Conservation (phyloP, 495 filamentous ascomycete genomes). For the Oidiodendron maius region DNA sequence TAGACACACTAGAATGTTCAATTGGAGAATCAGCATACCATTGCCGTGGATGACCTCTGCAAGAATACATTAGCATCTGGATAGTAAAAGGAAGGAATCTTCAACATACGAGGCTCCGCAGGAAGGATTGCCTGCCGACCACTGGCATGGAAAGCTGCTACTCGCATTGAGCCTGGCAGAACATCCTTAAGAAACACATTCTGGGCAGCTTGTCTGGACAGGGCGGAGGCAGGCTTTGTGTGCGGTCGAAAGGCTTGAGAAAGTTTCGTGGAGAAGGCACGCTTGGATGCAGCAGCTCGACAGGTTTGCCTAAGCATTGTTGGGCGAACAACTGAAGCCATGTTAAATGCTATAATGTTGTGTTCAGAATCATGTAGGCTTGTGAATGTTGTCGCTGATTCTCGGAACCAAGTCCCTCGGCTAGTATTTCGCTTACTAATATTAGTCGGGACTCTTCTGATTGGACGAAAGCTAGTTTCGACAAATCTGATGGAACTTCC, state of each 20-base stretch:
- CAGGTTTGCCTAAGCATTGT: slow-evolving; percentile 45
- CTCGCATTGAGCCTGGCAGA: slow-evolving; percentile 29
- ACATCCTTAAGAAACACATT: slow-evolving; percentile 28
- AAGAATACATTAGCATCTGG: slow-evolving; percentile 26
- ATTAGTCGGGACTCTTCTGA: slow-evolving; percentile 11
- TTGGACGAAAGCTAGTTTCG: slow-evolving; percentile 11
- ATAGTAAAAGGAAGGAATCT: slow-evolving; percentile 21
- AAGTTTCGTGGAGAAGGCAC: slow-evolving; percentile 21
- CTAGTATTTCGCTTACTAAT: slow-evolving; percentile 7
- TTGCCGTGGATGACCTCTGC: slow-evolving; percentile 73
- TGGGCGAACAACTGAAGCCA: slow-evolving; percentile 52
- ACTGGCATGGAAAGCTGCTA: slow-evolving; percentile 70
- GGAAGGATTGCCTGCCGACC: slow-evolving; percentile 62
- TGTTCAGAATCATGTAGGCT: slow-evolving; percentile 6
- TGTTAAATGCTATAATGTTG: slow-evolving; percentile 19
- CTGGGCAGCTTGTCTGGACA: slow-evolving; percentile 21
- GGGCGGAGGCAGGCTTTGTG: slow-evolving; percentile 24
- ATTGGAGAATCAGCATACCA: slow-evolving; percentile 45
- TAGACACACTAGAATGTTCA: slow-evolving; percentile 16
- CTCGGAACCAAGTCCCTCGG: slow-evolving; percentile 3
- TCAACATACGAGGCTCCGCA: slow-evolving; percentile 57
- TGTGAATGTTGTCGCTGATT: slow-evolving; percentile 7
- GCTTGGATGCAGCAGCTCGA: slow-evolving; percentile 20
- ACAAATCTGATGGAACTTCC: slow-evolving; percentile 17
- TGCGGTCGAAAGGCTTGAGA: slow-evolving; percentile 21